Conservation (phyloP, 2,329 filamentous ascomycete species). For the Westerdykella ornata region DNA sequence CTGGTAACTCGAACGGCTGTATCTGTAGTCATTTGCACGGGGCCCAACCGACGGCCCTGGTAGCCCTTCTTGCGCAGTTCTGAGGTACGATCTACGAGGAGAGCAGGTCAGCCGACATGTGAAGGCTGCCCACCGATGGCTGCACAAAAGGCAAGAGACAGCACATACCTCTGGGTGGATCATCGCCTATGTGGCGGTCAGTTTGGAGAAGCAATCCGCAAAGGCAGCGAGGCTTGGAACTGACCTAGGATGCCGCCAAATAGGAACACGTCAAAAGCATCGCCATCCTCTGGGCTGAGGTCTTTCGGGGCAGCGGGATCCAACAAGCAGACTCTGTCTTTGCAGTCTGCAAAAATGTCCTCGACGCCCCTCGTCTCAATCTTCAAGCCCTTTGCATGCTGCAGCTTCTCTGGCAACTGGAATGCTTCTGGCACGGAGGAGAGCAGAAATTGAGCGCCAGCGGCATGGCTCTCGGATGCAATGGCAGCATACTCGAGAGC, state of each 20-base stretch:
- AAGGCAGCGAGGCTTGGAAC: slow-evolving; percentile 12
- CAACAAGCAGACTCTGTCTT: slow-evolving; percentile 75
- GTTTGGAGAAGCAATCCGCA: slow-evolving; percentile 6
- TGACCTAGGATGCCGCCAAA: slow-evolving; percentile 93
- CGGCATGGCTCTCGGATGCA: slow-evolving; percentile 66
- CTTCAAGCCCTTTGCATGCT: slow-evolving; percentile 55
- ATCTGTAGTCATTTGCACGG: slow-evolving; percentile 97
- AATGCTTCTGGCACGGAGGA: slow-evolving; percentile 70
- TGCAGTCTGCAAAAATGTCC: slow-evolving; percentile 65
- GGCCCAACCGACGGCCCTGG: slow-evolving; percentile 74
- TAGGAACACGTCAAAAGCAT: slow-evolving; percentile 80
- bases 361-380: slow-evolving; percentile 76
- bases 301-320: slow-evolving; percentile 81
- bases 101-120: slow-evolving; percentile 15
- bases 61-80: slow-evolving; percentile 93
- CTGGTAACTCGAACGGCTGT: slow-evolving; percentile 92
- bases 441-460: slow-evolving; percentile 66
- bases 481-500: slow-evolving; percentile 87
- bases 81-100: slow-evolving; percentile 72
- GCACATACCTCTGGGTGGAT: slow-evolving; percentile 76
- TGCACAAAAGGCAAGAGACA: neutral
- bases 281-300: slow-evolving; percentile 73
- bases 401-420: slow-evolving; percentile 53
- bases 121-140: slow-evolving; percentile 1
- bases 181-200: slow-evolving; percentile 60